Percentiles rank a stretch among this genome's conserved stretches.
Evolutionary conservation across 768 basidiomycete species (phyloP).

Genomic region (Gyrodon lividus): DNA sequence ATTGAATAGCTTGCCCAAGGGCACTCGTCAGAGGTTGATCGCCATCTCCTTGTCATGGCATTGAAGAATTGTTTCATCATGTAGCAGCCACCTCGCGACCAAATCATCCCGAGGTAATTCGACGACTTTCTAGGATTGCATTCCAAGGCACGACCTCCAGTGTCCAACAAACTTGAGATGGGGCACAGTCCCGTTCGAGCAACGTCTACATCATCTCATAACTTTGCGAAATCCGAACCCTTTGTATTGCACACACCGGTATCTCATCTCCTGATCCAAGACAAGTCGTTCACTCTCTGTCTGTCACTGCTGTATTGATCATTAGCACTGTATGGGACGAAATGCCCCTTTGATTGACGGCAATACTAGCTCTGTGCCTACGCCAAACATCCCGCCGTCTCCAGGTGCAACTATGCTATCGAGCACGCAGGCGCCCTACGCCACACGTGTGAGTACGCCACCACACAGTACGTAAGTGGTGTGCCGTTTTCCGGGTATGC

Average conservation of each 20-base stretch:
- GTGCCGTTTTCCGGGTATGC: slow-evolving; percentile 17
- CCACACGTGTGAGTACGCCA: slow-evolving; percentile 2
- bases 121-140: not conserved
- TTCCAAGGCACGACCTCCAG: not conserved
- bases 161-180: not conserved
- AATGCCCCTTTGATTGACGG: slow-evolving; percentile 30
- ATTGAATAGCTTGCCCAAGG: too few species aligned
- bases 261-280: slow-evolving; percentile 17
- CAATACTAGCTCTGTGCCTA: not conserved
- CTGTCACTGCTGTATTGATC: slow-evolving; percentile 13
- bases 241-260: slow-evolving; percentile 12
- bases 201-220: not conserved
- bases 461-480: slow-evolving; percentile 15
- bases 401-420: slow-evolving; percentile 16
- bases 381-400: slow-evolving; percentile 26
- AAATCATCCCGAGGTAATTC: not conserved
- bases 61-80: too few species aligned
- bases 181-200: not conserved
- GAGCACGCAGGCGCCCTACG: slow-evolving; percentile 11
- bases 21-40: too few species aligned
- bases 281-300: not conserved
- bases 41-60: too few species aligned
- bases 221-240: not conserved
- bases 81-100: not conserved
- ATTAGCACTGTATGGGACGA: slow-evolving; percentile 17